Base-by-base conservation (phyloP, 2,329 filamentous ascomycete genomes). In the Pseudopithomyces chartarum region DNA sequence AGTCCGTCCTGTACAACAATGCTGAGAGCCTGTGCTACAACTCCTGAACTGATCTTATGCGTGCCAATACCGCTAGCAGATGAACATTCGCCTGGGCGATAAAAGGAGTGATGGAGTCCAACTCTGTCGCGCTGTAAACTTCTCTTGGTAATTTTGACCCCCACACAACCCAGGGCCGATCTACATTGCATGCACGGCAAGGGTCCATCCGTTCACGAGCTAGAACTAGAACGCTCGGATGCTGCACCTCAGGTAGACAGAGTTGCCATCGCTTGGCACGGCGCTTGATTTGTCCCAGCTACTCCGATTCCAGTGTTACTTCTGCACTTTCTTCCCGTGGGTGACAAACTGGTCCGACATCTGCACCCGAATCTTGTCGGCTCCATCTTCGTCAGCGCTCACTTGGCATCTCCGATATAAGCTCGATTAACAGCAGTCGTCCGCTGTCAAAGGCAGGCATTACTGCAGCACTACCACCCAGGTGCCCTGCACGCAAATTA, bases 1-100 rank as follows among this genome's bases (percentile, higher is more conserved):
- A 8, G 8, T 29, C 26, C 20, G 33, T 33, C 40, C n/a, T 42
- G 43, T 29, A 33, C 45, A 33, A 44, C 53, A 40, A 54, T 38
- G 60, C 58, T 58, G 57, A 62, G 45, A 15, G 32, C 19, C 40
- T 44, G 54, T 44, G 22, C 22, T 20, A 44, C 58, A 26, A 29
- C 50, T 39, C 52, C 60, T 58, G 62, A 56, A 56, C 55, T 58
- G 57, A 58, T 59, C 60, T 40, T 60, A 59, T 19, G 34, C 61
- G 60, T 58, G 59, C 54, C 53, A 61, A 58, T 2, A 53, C 32
- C 12, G 32, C 12, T 10, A 38, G 6, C 19, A 36, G 10, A 22
- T 2, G n/a, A 47, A 13, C 26, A 15, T n/a, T 20, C n/a, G 17
- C n/a, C 29, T 47, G 44, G 32, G 29, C 44, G 26, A 45, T 45